Base-by-base conservation (phyloP, 2,329 filamentous ascomycete genomes). In the Periconia sp. region DNA sequence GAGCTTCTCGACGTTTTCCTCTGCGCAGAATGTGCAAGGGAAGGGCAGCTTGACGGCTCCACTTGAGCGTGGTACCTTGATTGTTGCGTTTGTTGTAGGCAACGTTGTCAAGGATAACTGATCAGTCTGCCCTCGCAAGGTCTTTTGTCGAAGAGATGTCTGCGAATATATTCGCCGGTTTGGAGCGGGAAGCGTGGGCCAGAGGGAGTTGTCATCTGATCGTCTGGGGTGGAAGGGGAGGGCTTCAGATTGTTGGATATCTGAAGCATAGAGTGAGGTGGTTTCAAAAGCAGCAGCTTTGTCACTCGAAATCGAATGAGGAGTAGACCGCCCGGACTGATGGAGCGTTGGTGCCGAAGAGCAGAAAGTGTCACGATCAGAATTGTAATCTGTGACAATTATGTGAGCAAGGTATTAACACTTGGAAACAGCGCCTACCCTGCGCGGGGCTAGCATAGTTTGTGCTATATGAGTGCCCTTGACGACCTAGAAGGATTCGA, bases 11-110 rank as follows among this genome's bases (percentile, higher is more conserved):
- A 9, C 21, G 22, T 31, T 42, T 3, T 16, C 7, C 34, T 50
- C 46, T 4, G 36, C 29, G 31, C 41, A 44, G 18, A 44, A 44
- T 10, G 36, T 38, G 13, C 41, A 44, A 13, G 35, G 30, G 9
- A 15, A 15, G 13, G 13, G 16, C 21, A 21, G 32, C n/a, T n/a
- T 30, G 23, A 8, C n/a, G 15, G 6, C 10, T 4, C 10, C 29
- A 28, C n/a, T 23, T 7, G 17, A 5, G 17, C 21, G n/a, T n/a
- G n/a, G n/a, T n/a, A n/a, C n/a, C n/a, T n/a, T n/a, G n/a, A n/a
- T n/a, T n/a, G n/a, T n/a, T n/a, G n/a, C n/a, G n/a, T n/a, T n/a
- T n/a, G n/a, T n/a, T n/a, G n/a, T n/a, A n/a, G n/a, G n/a, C n/a
- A n/a, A n/a, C n/a, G n/a, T n/a, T n/a, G n/a, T n/a, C n/a, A n/a